phyloP scores from a whole-genome alignment of 768 basidiomycete genomes.

The Kwoniella dejecticola region DNA sequence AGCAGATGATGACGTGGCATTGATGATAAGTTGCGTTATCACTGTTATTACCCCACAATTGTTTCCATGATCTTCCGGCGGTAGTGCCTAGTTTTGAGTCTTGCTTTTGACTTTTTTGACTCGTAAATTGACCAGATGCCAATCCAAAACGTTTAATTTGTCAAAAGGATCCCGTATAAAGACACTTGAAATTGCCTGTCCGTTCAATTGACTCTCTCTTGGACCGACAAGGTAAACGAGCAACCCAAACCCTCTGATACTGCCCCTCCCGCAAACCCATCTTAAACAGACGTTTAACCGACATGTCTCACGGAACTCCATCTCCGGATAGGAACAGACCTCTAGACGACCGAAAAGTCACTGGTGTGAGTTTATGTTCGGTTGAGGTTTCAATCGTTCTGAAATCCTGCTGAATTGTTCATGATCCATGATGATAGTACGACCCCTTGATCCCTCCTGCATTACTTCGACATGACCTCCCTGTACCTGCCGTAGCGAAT shows the following conservation, averaged over 20 bases:
- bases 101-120: not conserved
- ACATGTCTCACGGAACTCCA: constrained; percentile 32
- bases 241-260: too few species aligned
- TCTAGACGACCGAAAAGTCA: constrained; percentile 49
- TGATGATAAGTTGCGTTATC: not conserved
- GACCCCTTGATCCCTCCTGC: constrained; percentile 95
- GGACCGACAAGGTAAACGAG: too few species aligned
- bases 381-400: too few species aligned
- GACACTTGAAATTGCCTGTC: too few species aligned
- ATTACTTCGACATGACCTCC: constrained; percentile 82
- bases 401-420: too few species aligned
- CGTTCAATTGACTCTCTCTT: too few species aligned
- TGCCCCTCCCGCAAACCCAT: too few species aligned
- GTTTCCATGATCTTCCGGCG: not conserved
- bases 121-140: not conserved
- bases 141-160: not conserved
- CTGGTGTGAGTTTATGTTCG: constrained; percentile 44
- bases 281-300: too few species aligned
- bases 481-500: constrained; percentile 66
- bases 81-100: not conserved
- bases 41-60: not conserved
- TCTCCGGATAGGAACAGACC: constrained; percentile 44
- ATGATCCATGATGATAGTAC: too few species aligned
- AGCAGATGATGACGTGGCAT: too few species aligned
- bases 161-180: too few species aligned